Evolutionary conservation across 2,329 filamentous ascomycete genomes (phyloP).

Genomic region (Neobulgaria alba): DNA sequence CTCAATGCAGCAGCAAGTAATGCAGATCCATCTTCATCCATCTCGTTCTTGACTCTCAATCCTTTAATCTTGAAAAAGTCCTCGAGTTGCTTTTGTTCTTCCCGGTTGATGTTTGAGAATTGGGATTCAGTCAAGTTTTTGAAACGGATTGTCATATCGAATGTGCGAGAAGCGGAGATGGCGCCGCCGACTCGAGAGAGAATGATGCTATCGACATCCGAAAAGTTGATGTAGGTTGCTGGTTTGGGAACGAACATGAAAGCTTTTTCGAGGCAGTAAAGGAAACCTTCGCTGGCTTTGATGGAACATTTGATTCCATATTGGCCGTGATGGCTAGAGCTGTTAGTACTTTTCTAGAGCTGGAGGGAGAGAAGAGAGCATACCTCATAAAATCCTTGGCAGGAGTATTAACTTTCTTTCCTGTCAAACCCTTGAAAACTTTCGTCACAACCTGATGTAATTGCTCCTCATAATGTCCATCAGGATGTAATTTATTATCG

Average conservation of each 20-base stretch:
- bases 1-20: conserved; percentile 75
- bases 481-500: conserved; percentile 72
- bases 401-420: conserved; percentile 90
- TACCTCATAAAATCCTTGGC: conserved; percentile 87
- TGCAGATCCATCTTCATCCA: conserved; percentile 72
- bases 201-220: conserved; percentile 83
- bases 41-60: conserved; percentile 95
- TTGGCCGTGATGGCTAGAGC: conserved; percentile 70
- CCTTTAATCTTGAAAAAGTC: conserved; percentile 95
- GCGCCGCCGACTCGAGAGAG: conserved; percentile 94
- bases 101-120: conserved; percentile 98
- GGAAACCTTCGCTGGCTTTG: conserved; percentile 95
- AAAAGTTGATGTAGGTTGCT: conserved; percentile 92
- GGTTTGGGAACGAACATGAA: conserved; percentile 99
- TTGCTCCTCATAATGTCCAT: conserved; percentile 76
- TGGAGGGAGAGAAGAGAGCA: conserved; percentile 22
- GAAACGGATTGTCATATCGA: conserved; percentile 89
- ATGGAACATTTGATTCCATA: conserved; percentile 99
- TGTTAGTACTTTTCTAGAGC: conserved; percentile 22
- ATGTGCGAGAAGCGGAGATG: conserved; percentile 87
- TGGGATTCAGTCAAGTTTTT: conserved; percentile 82
- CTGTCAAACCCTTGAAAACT: conserved; percentile 88
- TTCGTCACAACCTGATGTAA: conserved; percentile 90
- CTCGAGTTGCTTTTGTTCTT: conserved; percentile 94
- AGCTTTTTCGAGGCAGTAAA: conserved; percentile 95